Evolutionary conservation across 768 basidiomycete genomes (phyloP).

Genomic region (Rhizopogon roseolus): DNA sequence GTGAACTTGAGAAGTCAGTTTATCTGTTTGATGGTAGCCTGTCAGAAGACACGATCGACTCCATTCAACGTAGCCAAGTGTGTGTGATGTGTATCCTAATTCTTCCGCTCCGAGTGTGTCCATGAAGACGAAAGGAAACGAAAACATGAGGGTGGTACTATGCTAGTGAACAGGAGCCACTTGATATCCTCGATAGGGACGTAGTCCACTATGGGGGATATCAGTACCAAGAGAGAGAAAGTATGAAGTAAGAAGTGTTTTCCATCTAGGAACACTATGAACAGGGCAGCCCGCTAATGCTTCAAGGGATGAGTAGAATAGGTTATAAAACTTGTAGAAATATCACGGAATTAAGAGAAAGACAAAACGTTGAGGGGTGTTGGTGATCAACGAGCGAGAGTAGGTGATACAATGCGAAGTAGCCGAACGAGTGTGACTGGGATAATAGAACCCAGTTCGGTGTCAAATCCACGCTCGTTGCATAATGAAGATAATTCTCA

Average conservation of each 20-base stretch:
- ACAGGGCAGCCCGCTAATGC: not conserved
- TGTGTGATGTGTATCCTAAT: not conserved
- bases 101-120: not conserved
- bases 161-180: not conserved
- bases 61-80: not conserved
- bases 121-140: not conserved
- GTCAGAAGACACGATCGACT: not conserved
- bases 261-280: not conserved
- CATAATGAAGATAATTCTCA: not conserved
- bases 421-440: not conserved
- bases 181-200: not conserved
- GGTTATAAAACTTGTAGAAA: not conserved
- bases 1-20: not conserved
- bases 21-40: not conserved
- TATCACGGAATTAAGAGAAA: not conserved
- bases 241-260: not conserved
- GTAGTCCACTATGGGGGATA: not conserved
- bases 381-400: not conserved
- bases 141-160: not conserved
- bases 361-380: not conserved
- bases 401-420: not conserved
- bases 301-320: not conserved
- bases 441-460: not conserved
- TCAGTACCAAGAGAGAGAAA: not conserved
- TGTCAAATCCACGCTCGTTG: not conserved